A percentile compares a stretch with the other conserved stretches of the same genome.
These are phyloP conservation scores for Glycyrrhiza uralensis DNA, from an alignment of 306 rosid genomes.

Conservation along the genomic window DNA sequence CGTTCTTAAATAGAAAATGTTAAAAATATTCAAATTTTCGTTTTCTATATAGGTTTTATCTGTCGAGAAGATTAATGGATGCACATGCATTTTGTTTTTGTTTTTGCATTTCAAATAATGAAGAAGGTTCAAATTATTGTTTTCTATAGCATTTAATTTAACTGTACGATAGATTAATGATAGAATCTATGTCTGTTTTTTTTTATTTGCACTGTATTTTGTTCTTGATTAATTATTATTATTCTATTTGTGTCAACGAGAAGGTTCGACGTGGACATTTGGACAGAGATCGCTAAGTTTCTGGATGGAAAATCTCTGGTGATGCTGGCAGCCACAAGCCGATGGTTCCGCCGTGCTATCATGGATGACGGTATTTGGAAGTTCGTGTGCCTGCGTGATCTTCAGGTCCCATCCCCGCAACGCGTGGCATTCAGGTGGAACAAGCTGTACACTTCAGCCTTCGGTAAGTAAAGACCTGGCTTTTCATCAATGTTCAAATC, in stretches of 20 bases:
- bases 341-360: slow-evolving; percentile 67
- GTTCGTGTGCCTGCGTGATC: slow-evolving; percentile 74
- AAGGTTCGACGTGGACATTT: slow-evolving; percentile 86
- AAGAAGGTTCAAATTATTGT: neutral
- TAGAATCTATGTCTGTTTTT: neutral
- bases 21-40: neutral
- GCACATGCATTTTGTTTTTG: neutral
- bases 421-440: slow-evolving; percentile 63
- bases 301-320: slow-evolving; percentile 81
- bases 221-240: neutral
- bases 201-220: neutral
- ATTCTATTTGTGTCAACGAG: neutral
- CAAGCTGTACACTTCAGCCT: slow-evolving; percentile 72
- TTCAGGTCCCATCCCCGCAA: slow-evolving; percentile 72
- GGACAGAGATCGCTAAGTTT: slow-evolving; percentile 85
- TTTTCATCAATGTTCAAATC: neutral
- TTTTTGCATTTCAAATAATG: neutral
- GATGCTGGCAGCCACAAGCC: slow-evolving; percentile 73
- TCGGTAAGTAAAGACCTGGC: slow-evolving; percentile 44
- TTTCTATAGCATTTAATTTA: neutral
- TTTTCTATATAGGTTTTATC: neutral
- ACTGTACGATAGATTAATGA: neutral
- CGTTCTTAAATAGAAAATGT: neutral
- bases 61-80: neutral
- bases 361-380: slow-evolving; percentile 85